These are phyloP conservation scores for Sextonia rubra DNA, from an alignment of 164 flowering plant species.

Conservation along the genomic window DNA sequence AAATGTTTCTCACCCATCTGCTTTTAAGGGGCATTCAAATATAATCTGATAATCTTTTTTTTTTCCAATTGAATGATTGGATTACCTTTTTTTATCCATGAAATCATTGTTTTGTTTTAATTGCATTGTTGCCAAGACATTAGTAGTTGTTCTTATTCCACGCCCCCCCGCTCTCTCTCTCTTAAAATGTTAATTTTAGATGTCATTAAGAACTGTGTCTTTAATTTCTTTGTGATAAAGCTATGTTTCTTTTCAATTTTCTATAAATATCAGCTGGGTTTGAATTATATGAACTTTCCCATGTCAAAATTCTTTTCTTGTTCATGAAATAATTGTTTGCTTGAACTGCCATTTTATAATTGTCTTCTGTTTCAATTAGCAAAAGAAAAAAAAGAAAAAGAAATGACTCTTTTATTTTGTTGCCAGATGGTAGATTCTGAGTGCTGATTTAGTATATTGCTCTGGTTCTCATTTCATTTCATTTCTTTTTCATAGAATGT, in stretches of 20 bases:
- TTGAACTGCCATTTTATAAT: too few relatives aligned
- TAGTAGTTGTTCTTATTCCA: too few relatives aligned
- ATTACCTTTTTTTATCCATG: background rate
- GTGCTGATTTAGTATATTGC: background rate
- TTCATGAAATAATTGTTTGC: too few relatives aligned
- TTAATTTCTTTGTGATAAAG: background rate
- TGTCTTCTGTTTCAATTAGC: too few relatives aligned
- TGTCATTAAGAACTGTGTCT: slow-evolving; percentile 3
- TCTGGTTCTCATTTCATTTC: background rate
- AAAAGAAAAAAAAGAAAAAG: too few relatives aligned
- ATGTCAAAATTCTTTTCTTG: background rate
- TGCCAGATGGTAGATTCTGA: too few relatives aligned
- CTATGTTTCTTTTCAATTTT: background rate
- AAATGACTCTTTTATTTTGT: too few relatives aligned
- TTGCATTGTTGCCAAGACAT: too few relatives aligned
- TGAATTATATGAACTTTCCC: background rate
- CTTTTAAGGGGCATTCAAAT: background rate
- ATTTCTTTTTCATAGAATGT: background rate
- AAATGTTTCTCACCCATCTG: background rate
- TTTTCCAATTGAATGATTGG: background rate
- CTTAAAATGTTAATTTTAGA: slow-evolving; percentile 1
- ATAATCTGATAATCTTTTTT: background rate
- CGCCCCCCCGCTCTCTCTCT: background rate
- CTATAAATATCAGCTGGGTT: background rate
- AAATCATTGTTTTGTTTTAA: too few relatives aligned